Base-by-base conservation (phyloP, 176 grass and related monocot genomes). In the Dendrocalamus sinicus region DNA sequence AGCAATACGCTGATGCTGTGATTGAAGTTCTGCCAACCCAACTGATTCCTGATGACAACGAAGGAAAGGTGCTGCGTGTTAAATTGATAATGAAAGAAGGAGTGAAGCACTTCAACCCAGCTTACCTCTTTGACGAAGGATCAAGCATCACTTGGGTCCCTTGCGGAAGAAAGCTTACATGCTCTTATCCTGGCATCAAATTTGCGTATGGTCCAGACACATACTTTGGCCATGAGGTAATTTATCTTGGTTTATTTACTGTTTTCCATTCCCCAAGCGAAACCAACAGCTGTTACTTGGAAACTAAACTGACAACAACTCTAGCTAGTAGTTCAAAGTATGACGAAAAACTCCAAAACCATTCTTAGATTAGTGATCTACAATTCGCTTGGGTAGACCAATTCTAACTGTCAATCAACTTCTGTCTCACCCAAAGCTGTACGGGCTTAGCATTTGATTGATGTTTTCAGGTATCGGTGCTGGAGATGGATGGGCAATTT, bases 401-500 rank as follows among this genome's bases (percentile, higher is more conserved):
- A 67, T 24, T 83, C 52, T 86, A 86, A 28, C 13, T 73, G 26
- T 55, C 10, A 67, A 80, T 76, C 70, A 85, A 32, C 24, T 70
- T 79, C 40, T 84, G 37, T 17, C 54, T 37, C 46, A 47, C 44
- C 24, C 20, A 77, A 78, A 79, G 59, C 28, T 79, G 63, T 45
- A 80, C 50, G 60, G 9, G 65, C 58, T 80, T 79, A 89, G 30
- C 23, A 68, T 69, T 88, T 91, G 53, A 14, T 81, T 76, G 19
- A 73, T 86, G 51, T 78, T 12, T 75, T 47, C 70, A 97, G 95
- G 95, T 94, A 44, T 97, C 95, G 4, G 91, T 93, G 14, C n/a
- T 94, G 86, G 95, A 97, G 84, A 97, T 93, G 95, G 91, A 97
- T 72, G 95, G 95, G 20, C 90, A 93, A 57, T 94, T 97, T 54